Conservation (phyloP, 371 early-diverging fungal genomes). For the Capniomyces stellatus region DNA sequence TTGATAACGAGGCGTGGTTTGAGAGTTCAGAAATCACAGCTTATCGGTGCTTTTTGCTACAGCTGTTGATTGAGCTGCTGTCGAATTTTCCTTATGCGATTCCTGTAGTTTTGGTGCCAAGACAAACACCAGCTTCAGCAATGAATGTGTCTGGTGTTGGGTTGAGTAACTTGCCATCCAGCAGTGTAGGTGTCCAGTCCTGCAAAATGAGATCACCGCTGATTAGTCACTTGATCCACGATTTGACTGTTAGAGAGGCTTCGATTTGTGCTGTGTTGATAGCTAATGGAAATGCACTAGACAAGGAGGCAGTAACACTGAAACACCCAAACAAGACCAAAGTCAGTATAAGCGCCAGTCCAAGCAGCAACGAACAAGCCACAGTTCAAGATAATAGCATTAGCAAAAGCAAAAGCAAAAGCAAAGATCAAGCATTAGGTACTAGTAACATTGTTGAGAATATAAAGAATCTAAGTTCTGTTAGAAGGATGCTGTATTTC, state of each 20-base stretch:
- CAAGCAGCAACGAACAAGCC: no score
- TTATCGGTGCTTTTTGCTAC: constrained; percentile 68
- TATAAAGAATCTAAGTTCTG: background rate
- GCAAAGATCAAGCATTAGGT: no score
- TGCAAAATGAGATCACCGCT: constrained; percentile 20
- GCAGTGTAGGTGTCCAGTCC: no score
- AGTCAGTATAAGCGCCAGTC: no score
- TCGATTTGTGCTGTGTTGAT: background rate
- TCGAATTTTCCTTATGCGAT: constrained; percentile 52
- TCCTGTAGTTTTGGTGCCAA: constrained; percentile 11
- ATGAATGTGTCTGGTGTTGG: no score
- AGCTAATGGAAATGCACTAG: background rate
- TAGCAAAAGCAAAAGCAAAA: no score
- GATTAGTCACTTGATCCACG: constrained; percentile 22
- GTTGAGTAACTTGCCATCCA: no score
- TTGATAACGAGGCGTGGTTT: background rate
- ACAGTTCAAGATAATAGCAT: no score
- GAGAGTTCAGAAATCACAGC: constrained; percentile 28
- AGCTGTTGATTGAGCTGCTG: constrained; percentile 68
- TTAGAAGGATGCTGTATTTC: background rate
- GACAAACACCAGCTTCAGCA: no score
- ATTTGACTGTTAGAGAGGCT: constrained; percentile 24
- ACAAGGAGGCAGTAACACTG: background rate
- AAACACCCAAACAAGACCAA: background rate
- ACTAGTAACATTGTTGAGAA: background rate